Conservation (phyloP, 1,284 basidiomycete genomes). For the Cerrena zonata region DNA sequence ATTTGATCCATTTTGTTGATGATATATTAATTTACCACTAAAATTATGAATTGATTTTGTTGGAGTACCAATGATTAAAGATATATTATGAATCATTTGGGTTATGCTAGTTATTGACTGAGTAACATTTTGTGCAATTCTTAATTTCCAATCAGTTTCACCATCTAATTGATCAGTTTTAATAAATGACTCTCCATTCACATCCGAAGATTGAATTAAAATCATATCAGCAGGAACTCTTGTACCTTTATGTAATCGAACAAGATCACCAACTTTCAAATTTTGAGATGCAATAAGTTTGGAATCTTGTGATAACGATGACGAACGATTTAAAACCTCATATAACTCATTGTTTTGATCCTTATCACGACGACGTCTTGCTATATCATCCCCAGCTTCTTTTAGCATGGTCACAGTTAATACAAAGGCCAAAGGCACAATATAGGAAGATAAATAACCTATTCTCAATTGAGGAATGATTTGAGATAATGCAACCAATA, state of each 20-base stretch:
- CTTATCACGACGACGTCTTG: constrained; percentile 82
- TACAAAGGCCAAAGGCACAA: constrained; percentile 94
- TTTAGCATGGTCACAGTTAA: constrained; percentile 95
- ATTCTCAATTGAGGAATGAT: constrained; percentile 96
- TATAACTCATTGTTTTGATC: constrained; percentile 88
- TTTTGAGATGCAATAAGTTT: constrained; percentile 72
- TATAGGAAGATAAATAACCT: constrained; percentile 95
- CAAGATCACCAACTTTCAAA: constrained; percentile 86
- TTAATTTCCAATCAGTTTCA: constrained; percentile 98
- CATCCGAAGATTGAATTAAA: constrained; percentile 81
- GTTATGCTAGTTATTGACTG: too few relatives aligned
- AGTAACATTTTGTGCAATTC: constrained; percentile 90
- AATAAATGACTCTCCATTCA: constrained; percentile 91
- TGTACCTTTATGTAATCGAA: constrained; percentile 93
- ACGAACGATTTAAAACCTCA: constrained; percentile 49
- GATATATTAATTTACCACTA: too few relatives aligned
- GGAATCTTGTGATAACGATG: constrained; percentile 20
- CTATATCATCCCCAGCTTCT: constrained; percentile 97
- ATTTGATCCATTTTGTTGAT: too few relatives aligned
- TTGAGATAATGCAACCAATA: constrained; percentile 92
- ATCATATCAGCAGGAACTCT: constrained; percentile 94
- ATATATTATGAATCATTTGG: too few relatives aligned
- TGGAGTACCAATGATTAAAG: too few relatives aligned
- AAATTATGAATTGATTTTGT: too few relatives aligned
- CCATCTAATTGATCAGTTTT: constrained; percentile 97